Percentiles rank a stretch among this genome's conserved stretches.
phyloP scores from a whole-genome alignment of 2,329 filamentous ascomycete species.

The Colletotrichum theobromicola region DNA sequence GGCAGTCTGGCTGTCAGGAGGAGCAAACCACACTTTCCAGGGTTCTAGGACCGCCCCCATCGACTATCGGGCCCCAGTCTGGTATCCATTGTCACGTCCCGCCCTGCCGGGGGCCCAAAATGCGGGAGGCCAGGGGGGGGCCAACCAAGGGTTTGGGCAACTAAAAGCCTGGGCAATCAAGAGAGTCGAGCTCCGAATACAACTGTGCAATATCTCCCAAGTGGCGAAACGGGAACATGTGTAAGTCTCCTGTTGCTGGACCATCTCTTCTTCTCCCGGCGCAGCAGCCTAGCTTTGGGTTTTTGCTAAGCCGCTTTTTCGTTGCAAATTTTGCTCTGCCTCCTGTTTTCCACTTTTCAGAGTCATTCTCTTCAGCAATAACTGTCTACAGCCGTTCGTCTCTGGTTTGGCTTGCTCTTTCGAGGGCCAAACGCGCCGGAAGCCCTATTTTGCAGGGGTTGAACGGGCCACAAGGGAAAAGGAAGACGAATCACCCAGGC shows the following conservation, averaged over 20 bases:
- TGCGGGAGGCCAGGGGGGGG: conserved; percentile 10
- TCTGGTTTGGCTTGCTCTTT: not conserved
- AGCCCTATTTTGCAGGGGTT: conserved; percentile 18
- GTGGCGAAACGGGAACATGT: conserved; percentile 7
- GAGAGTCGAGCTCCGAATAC: not conserved
- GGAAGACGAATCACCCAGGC: conserved; percentile 1
- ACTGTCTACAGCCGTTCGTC: not conserved
- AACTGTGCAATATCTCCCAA: not conserved
- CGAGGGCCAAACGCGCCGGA: conserved; percentile 6
- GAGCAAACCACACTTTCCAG: conserved; percentile 3
- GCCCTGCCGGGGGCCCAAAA: conserved; percentile 3
- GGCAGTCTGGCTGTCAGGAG: not conserved
- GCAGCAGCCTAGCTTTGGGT: not conserved
- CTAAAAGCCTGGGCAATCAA: not conserved
- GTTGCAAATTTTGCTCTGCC: not conserved
- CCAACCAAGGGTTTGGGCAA: not conserved
- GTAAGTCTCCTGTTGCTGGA: conserved; percentile 19
- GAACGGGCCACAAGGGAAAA: not conserved
- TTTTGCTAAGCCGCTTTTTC: not conserved
- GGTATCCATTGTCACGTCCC: conserved; percentile 8
- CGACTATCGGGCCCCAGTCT: not conserved
- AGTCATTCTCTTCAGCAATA: not conserved
- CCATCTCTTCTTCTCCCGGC: not conserved
- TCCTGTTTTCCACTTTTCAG: not conserved
- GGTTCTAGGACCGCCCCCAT: conserved; percentile 1